Conservation (phyloP, 2,329 filamentous ascomycete species). For the Cladosporium sp. region DNA sequence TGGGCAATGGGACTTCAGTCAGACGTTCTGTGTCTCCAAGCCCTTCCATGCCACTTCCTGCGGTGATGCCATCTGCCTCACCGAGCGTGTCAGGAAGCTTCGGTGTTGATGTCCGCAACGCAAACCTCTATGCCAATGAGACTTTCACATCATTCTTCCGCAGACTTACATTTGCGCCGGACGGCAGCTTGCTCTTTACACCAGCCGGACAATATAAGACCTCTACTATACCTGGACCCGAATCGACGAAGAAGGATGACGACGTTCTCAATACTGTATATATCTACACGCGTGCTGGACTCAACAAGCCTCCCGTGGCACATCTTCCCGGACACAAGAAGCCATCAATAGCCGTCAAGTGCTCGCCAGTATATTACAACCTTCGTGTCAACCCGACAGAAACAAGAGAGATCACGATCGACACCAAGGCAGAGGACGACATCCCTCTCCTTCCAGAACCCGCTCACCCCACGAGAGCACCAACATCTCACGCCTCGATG, state of each 20-base stretch:
- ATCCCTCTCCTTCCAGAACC: conserved; percentile 85
- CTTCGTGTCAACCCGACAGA: conserved; percentile 65
- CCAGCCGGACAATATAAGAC: conserved; percentile 94
- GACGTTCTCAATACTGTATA: conserved; percentile 97
- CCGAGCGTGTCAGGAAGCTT: conserved; percentile 69
- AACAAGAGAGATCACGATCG: conserved; percentile 89
- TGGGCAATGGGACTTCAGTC: conserved; percentile 67
- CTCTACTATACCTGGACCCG: conserved; percentile 47
- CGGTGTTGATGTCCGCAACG: conserved; percentile 70
- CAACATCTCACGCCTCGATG: conserved; percentile 69
- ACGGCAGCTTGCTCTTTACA: conserved; percentile 89
- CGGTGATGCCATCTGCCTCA: conserved; percentile 91
- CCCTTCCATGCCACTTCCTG: conserved; percentile 87
- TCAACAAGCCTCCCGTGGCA: conserved; percentile 93
- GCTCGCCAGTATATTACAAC: conserved; percentile 86
- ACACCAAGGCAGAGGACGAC: conserved; percentile 83
- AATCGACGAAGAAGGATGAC: conserved; percentile 67
- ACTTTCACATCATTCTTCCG: conserved; percentile 97
- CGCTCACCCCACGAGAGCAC: conserved; percentile 55
- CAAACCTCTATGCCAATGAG: conserved; percentile 92
- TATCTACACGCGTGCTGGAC: conserved; percentile 92
- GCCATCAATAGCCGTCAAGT: conserved; percentile 91
- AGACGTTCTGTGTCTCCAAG: conserved; percentile 89
- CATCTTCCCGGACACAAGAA: conserved; percentile 98
- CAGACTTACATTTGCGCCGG: conserved; percentile 88